Base-by-base conservation (phyloP, 768 basidiomycete genomes). In the Stropharia rugosoannulata region DNA sequence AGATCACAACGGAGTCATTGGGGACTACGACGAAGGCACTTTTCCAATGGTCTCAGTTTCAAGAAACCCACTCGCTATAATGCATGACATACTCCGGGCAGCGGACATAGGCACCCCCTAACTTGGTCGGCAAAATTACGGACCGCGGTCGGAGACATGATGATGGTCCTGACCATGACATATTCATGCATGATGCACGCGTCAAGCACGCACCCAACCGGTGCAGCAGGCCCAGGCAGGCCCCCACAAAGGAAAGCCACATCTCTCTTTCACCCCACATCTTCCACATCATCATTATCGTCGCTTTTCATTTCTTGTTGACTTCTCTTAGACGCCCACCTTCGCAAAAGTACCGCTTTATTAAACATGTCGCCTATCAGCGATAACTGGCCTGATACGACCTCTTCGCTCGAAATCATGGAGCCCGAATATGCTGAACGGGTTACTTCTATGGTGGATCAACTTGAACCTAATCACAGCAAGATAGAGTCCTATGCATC, bases 361-460 rank as follows among this genome's bases (percentile, higher is more conserved):
- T 49, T 43, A 29, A 46, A 36, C 38, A 70, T 70, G 68, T 11
- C 68, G 54, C 70, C 66, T 57, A 73, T 76, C 61, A 75, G 73
- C 61, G 65, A 71, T 60, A 66, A 67, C 48, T 76, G 75, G 75
- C 72, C 75, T 51, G 68, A 73, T 55, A 68, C 73, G 42, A 58
- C 64, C 32, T 67, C 71, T 13, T 73, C 73, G 40, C 67, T 76
- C 45, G 62, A 66, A 35, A 61, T 68, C 40, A 68, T 75, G 62
- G 72, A 74, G 43, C 59, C 66, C 43, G 72, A 71, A 46, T 71
- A 67, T 51, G 68, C 68, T 22, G 64, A 66, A 51, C 66, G 75
- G 51, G 66, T 76, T 46, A 70, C 64, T 25, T 70, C 70, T n/a
- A 68, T 73, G 64, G 72, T 73, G 36, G 59, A 73, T 25, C 68